Percentiles rank a stretch among this genome's conserved stretches.
These are phyloP conservation scores for Fusarium chaquense DNA, from an alignment of 2,329 filamentous ascomycete genomes.

Conservation along the genomic window DNA sequence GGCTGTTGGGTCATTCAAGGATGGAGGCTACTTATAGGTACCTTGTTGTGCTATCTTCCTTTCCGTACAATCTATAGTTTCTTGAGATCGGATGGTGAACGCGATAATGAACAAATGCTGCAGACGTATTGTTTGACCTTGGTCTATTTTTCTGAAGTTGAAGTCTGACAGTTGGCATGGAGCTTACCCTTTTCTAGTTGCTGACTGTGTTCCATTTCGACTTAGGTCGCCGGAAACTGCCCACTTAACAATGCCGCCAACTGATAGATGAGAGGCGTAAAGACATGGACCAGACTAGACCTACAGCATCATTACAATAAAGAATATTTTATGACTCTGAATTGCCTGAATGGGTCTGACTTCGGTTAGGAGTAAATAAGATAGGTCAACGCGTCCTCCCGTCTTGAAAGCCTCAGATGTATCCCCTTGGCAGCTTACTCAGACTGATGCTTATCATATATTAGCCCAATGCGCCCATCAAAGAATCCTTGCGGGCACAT, in stretches of 20 bases:
- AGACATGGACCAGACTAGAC: fast-evolving
- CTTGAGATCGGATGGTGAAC: background rate
- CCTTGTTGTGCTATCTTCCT: fast-evolving
- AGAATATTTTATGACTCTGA: fast-evolving
- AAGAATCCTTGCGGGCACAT: background rate
- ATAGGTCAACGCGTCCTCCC: background rate
- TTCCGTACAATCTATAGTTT: background rate
- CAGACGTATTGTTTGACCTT: too few relatives aligned
- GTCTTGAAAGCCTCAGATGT: background rate
- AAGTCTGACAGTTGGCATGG: too few relatives aligned
- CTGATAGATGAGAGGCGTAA: fast-evolving
- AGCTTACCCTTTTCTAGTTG: background rate
- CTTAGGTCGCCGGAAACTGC: background rate
- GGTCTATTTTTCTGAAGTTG: too few relatives aligned
- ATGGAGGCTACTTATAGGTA: fast-evolving
- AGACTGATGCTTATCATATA: background rate
- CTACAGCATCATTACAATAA: background rate
- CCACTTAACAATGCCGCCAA: background rate
- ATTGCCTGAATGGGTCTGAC: background rate
- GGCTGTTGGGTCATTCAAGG: fast-evolving
- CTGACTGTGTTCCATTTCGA: background rate
- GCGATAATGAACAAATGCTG: background rate
- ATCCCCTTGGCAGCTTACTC: background rate
- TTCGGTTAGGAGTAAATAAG: background rate
- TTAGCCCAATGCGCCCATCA: fast-evolving